These are phyloP conservation scores for Aspergillus sp. DNA, from an alignment of 2,329 filamentous ascomycete species.

Conservation along the genomic window DNA sequence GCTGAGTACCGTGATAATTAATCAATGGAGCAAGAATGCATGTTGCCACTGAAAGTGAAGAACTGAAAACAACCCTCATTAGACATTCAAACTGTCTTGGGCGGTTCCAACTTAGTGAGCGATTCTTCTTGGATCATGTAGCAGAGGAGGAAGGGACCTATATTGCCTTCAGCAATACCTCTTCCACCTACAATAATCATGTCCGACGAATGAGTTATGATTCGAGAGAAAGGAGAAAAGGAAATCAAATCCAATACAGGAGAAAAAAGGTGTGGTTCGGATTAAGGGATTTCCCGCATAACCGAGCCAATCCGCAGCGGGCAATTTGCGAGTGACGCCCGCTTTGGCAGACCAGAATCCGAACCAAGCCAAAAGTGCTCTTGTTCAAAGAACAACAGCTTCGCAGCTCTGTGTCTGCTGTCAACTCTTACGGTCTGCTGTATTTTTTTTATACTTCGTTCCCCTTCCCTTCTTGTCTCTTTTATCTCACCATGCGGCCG, in stretches of 20 bases:
- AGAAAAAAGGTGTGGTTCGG: slow-evolving; percentile 18
- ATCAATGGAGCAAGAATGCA: slow-evolving; percentile 7
- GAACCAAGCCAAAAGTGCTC: slow-evolving; percentile 23
- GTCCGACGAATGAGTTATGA: slow-evolving; percentile 51
- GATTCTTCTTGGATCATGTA: slow-evolving; percentile 55
- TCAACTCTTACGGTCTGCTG: slow-evolving; percentile 12
- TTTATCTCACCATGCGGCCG: slow-evolving; percentile 52
- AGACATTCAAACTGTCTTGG: slow-evolving; percentile 41
- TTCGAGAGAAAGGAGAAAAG: slow-evolving; percentile 31
- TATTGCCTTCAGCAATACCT: slow-evolving; percentile 16
- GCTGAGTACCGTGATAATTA: background rate
- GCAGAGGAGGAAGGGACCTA: slow-evolving; percentile 53
- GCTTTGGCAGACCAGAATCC: slow-evolving; percentile 28
- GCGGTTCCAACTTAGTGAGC: slow-evolving; percentile 60
- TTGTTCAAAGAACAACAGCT: slow-evolving; percentile 14
- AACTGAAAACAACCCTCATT: slow-evolving; percentile 52
- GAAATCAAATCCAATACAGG: slow-evolving; percentile 3
- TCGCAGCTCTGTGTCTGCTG: slow-evolving; percentile 19
- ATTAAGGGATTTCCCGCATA: slow-evolving; percentile 22
- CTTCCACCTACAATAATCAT: slow-evolving; percentile 59
- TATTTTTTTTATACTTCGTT: slow-evolving; percentile 8
- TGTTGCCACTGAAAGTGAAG: slow-evolving; percentile 63
- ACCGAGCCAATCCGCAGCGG: slow-evolving; percentile 32
- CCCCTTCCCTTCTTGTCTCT: slow-evolving; percentile 6
- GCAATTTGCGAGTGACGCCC: slow-evolving; percentile 32